Conservation (phyloP, 495 filamentous ascomycete species). For the Xylaria bambusicola region DNA sequence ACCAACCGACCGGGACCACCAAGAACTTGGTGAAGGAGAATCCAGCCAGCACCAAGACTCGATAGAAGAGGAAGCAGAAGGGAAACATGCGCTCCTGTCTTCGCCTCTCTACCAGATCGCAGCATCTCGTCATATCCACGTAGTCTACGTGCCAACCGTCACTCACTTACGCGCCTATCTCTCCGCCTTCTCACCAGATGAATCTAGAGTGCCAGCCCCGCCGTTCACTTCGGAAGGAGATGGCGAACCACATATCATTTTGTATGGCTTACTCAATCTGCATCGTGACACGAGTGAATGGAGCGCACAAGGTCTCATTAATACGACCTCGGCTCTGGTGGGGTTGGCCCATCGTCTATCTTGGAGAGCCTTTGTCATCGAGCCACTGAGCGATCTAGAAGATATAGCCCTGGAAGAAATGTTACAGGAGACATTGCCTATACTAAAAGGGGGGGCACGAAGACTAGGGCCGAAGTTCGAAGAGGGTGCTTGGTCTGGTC, state of each 20-base stretch:
- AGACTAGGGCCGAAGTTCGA: slow-evolving; percentile 46
- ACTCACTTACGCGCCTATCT: slow-evolving; percentile 78
- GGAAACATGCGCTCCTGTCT: slow-evolving; percentile 46
- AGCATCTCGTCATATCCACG: slow-evolving; percentile 63
- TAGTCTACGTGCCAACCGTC: slow-evolving; percentile 72
- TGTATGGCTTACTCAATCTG: slow-evolving; percentile 66
- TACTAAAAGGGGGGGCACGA: slow-evolving; percentile 63
- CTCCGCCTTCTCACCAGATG: slow-evolving; percentile 48
- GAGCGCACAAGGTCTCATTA: slow-evolving; percentile 78
- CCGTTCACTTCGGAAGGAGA: slow-evolving; percentile 15
- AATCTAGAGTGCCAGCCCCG: slow-evolving; percentile 28
- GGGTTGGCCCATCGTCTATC: slow-evolving; percentile 58
- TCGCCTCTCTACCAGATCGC: slow-evolving; percentile 71
- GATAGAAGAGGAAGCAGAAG: background rate
- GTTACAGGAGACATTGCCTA: slow-evolving; percentile 60
- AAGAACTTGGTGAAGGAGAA: slow-evolving; percentile 12
- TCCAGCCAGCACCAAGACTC: slow-evolving; percentile 3
- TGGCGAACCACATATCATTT: slow-evolving; percentile 49
- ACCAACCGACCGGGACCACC: background rate
- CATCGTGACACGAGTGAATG: slow-evolving; percentile 78
- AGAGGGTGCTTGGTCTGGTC: slow-evolving; percentile 64
- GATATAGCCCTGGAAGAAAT: slow-evolving; percentile 31
- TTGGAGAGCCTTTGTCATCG: slow-evolving; percentile 38
- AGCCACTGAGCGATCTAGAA: slow-evolving; percentile 26
- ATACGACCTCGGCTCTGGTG: slow-evolving; percentile 65